Conservation (phyloP, 192 early-diverging fungal species). For the Linnemannia schmuckeri region DNA sequence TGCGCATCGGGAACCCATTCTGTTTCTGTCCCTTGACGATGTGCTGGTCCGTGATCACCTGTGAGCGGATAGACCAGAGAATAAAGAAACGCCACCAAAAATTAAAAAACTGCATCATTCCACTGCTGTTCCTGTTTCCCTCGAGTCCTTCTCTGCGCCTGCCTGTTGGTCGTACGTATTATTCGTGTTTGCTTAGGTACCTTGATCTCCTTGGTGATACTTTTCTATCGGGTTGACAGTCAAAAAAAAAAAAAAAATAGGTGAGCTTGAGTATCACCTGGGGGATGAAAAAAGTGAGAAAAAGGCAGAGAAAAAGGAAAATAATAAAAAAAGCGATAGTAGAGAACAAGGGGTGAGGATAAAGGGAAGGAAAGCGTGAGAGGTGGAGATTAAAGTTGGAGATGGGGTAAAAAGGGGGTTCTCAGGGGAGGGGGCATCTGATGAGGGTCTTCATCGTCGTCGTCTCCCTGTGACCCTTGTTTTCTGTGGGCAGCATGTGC, state of each 20-base stretch:
- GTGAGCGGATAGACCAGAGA: neutral
- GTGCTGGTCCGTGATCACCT: conserved; percentile 48
- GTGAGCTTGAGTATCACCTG: neutral
- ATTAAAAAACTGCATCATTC: neutral
- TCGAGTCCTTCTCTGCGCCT: neutral
- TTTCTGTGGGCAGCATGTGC: neutral
- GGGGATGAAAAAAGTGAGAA: neutral
- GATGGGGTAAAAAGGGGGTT: neutral
- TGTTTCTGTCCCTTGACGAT: conserved; percentile 52
- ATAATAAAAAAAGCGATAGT: neutral
- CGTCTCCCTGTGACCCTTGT: neutral
- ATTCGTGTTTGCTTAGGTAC: conserved; percentile 2
- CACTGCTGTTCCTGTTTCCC: neutral
- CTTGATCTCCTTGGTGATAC: conserved; percentile 41
- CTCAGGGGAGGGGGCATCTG: neutral
- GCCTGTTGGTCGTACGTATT: neutral
- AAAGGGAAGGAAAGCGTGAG: neutral
- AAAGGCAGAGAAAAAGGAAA: neutral
- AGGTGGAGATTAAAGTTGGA: conserved; percentile 3
- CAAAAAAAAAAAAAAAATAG: neutral
- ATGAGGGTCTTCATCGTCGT: too few relatives aligned
- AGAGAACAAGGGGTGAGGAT: neutral
- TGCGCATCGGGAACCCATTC: conserved; percentile 57
- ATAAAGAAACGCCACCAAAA: neutral
- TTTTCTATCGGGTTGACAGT: conserved; percentile 11